phyloP scores from a whole-genome alignment of 2,329 filamentous ascomycete species.

The Colletotrichum horii region DNA sequence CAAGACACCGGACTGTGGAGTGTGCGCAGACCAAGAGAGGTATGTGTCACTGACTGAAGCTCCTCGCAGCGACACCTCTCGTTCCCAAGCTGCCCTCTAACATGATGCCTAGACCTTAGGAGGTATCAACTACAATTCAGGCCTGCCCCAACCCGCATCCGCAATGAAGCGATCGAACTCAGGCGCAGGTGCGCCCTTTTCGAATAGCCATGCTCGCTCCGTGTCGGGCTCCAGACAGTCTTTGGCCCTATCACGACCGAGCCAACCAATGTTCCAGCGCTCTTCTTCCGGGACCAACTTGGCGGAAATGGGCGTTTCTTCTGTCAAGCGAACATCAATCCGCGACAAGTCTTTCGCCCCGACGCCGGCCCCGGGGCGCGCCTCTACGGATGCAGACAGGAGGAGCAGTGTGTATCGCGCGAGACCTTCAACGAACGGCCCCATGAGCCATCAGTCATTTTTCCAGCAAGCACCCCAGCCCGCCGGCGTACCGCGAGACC shows the following conservation, averaged over 20 bases:
- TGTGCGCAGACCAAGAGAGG: conserved; percentile 89
- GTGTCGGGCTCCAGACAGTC: conserved; percentile 85
- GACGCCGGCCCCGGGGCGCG: conserved; percentile 40
- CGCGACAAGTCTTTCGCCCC: conserved; percentile 65
- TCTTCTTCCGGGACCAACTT: conserved; percentile 84
- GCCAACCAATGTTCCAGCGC: conserved; percentile 85
- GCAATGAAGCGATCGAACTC: conserved; percentile 93
- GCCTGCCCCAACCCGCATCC: conserved; percentile 88
- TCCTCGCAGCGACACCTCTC: not conserved
- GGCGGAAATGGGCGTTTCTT: conserved; percentile 79
- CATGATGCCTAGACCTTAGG: conserved; percentile 73
- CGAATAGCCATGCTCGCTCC: conserved; percentile 76
- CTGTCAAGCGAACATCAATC: conserved; percentile 82
- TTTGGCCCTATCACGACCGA: conserved; percentile 82
- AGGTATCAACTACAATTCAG: conserved; percentile 80
- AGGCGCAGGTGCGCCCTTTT: conserved; percentile 69
- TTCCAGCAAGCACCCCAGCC: conserved; percentile 86
- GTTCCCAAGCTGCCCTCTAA: not conserved
- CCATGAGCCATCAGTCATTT: conserved; percentile 86
- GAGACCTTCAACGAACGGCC: conserved; percentile 71
- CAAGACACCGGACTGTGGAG: conserved; percentile 90
- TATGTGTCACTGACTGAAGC: conserved; percentile 47
- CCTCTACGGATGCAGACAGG: conserved; percentile 61
- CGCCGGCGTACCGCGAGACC: conserved; percentile 84
- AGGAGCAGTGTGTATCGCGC: conserved; percentile 83